These are phyloP conservation scores for Alternaria hordeiaustralica DNA, from an alignment of 2,329 filamentous ascomycete genomes.

Conservation along the genomic window DNA sequence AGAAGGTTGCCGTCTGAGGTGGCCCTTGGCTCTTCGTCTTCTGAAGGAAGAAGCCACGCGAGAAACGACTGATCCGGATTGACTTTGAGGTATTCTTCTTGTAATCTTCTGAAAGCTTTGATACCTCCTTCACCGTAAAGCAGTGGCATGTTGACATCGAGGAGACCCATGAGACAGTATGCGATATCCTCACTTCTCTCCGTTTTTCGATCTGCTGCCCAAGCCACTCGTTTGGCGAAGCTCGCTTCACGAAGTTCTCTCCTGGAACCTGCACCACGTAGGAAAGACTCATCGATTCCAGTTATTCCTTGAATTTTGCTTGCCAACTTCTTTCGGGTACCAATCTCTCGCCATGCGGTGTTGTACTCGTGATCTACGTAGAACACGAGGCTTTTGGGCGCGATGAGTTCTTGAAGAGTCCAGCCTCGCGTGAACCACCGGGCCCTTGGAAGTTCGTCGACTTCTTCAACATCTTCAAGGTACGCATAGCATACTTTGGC, in stretches of 20 bases:
- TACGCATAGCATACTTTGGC: not conserved
- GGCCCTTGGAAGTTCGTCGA: not conserved
- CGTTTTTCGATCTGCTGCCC: not conserved
- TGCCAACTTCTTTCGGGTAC: not conserved
- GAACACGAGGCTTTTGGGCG: not conserved
- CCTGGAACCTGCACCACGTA: not conserved
- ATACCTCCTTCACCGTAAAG: not conserved
- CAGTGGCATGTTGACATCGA: not conserved
- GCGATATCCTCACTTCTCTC: not conserved
- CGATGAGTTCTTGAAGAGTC: not conserved
- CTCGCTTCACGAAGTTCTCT: not conserved
- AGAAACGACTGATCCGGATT: not conserved
- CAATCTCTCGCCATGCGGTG: not conserved
- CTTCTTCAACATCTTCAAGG: not conserved
- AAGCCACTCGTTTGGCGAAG: not conserved
- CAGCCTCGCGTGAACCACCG: not conserved
- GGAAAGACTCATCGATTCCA: fast-evolving
- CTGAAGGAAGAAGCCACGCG: not conserved
- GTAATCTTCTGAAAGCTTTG: not conserved
- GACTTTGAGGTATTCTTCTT: not conserved
- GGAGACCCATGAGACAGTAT: not conserved
- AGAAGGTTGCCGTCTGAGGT: not conserved
- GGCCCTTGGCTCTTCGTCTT: fast-evolving
- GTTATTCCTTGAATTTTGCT: fast-evolving
- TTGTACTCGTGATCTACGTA: not conserved